Evolutionary conservation across 306 rosid genomes (phyloP), one percentile per base, ranked within the genome.

Genomic region (Cotoneaster glaucophyllus): DNA sequence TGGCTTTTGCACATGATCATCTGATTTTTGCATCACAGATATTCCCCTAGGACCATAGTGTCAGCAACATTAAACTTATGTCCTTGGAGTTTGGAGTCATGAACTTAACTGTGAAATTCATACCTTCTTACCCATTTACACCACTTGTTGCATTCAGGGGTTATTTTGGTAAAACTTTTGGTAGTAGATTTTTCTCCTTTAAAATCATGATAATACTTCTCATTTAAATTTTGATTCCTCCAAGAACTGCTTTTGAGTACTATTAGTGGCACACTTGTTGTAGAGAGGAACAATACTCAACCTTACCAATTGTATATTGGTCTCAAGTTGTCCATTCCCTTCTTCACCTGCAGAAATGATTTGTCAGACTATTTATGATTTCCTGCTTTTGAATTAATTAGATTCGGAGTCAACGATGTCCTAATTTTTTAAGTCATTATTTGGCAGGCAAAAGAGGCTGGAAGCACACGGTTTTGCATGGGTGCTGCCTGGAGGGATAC

Each of bases 401-500:
- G 12, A 31, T 22, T 15, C 6, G 8, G 29, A 56, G 18, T 57
- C 24, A 22, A 22, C 8, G 0, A 14, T 56, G 11, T 14, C 52
- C 41, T 50, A 64, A 79, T 39, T 18, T 66, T 70, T 56, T 53
- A 34, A 11, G 70, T 62, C 79, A 63, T 81, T 56, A 34, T 69
- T 85, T 81, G 80, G 54, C 78, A 95, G 98, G 98, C 98, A 62
- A 95, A 92, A 82, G 97, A 95, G 80, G 98, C 91, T 75, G 98
- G 98, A 79, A 95, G 98, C 81, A 92, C 98, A 66, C 97, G 97
- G 68, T 95, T 95, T 84, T 95, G 98, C 79, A 95, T 95, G 98
- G 97, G 98, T 72, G 98, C 97, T 73, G 98, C 98, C 11, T 95
- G 98, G 98, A 92, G 98, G 84, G 98, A 95, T 72, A 95, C 97